Conservation (phyloP, 2,329 filamentous ascomycete species). For the Penicillium sp. region DNA sequence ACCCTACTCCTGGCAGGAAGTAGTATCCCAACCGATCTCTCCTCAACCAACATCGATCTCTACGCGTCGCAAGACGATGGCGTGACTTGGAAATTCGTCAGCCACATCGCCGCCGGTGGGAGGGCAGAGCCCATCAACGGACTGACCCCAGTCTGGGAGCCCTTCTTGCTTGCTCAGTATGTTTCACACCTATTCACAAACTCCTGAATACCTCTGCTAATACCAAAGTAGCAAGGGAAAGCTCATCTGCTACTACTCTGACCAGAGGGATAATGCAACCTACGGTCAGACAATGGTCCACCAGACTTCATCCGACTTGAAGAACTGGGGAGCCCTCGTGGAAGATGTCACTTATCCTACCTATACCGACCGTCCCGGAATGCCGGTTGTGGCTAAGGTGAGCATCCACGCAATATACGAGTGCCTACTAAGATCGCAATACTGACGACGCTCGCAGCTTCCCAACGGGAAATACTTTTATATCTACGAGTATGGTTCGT, state of each 20-base stretch:
- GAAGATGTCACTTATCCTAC: conserved; percentile 56
- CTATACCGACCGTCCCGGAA: conserved; percentile 67
- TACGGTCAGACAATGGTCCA: conserved; percentile 71
- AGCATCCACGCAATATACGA: neutral
- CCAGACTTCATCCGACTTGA: conserved; percentile 61
- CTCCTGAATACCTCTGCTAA: neutral
- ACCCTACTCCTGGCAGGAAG: conserved; percentile 65
- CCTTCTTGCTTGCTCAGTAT: conserved; percentile 60
- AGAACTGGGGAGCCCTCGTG: conserved; percentile 62
- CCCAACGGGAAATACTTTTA: conserved; percentile 64
- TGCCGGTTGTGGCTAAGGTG: conserved; percentile 60
- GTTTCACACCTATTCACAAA: neutral
- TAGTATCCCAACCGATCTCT: conserved; percentile 56
- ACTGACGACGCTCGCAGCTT: conserved; percentile 41
- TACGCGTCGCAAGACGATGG: conserved; percentile 66
- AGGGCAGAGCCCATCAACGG: conserved; percentile 64
- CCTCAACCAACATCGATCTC: conserved; percentile 66
- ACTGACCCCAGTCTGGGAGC: conserved; percentile 71
- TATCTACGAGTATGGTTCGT: conserved; percentile 62
- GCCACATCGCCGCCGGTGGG: conserved; percentile 65
- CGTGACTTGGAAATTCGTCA: conserved; percentile 66
- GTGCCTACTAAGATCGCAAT: neutral
- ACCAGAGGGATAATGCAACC: conserved; percentile 63
- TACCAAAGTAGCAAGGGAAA: conserved; percentile 47
- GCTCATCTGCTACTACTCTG: conserved; percentile 69